Evolutionary conservation across 192 early-diverging fungal species (phyloP), one percentile per base, ranked within the genome.

Genomic region (Rhizoclosmatium globosum): DNA sequence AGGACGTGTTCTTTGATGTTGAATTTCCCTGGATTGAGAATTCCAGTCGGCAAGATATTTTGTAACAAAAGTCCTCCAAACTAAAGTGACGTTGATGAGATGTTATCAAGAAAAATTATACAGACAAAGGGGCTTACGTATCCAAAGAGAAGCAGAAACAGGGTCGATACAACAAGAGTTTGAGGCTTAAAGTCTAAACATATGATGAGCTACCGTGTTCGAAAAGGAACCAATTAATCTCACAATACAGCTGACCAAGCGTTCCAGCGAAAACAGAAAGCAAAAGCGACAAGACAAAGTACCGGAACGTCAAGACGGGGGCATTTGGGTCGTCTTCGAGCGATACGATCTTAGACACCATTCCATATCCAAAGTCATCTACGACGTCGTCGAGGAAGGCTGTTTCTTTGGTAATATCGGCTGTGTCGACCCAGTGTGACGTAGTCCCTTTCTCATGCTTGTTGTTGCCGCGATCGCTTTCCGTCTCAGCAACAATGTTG

Each of bases 1-100:
- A 89, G 79, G 38, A 78, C 79, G 61, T 88, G 87, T 41, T 88
- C 87, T 43, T 88, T 88, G 4, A 77, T 75, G 64, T 83, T 88
- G 58, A 85, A 88, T 1, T 79, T 71, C 3, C 87, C 87, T 0
- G 87, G 86, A 11, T 88, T 88, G 2, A 88, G 62, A 39, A 82
- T 39, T 19, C 74, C 71, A 9, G 2, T 9, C 0, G 77, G 77
- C 6, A 79, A 23, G 21, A 67, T 48, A n/a, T 38, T 43, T 9
- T 47, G 68, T 48, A 79, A n/a, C 11, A 67, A 47, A 48, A 69
- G 23, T 11, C 77, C 77, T 17, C 41, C 41, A 58, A 73, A 73
- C 71, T 73, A 21, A 31, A 42, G 56, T 19, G n/a, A n/a, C n/a
- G n/a, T n/a, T n/a, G n/a, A n/a, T n/a, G 17, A 65, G 38, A 65